Conservation (phyloP, 768 basidiomycete genomes). For the Boletus subparvulus region DNA sequence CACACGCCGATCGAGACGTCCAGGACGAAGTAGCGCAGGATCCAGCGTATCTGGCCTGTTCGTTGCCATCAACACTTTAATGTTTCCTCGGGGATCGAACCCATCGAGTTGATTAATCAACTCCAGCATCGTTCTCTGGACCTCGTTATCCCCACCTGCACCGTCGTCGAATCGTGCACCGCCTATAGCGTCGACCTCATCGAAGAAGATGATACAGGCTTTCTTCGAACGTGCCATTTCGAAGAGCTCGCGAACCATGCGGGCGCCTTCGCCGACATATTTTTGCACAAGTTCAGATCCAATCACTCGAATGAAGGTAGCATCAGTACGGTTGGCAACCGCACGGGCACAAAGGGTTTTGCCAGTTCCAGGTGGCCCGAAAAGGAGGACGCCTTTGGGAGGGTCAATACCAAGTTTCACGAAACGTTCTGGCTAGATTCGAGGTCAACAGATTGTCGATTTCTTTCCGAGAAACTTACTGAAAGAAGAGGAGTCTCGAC, state of each 20-base stretch:
- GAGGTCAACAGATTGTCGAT: slow-evolving; percentile 16
- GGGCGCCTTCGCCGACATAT: slow-evolving; percentile 97
- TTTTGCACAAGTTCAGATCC: slow-evolving; percentile 99
- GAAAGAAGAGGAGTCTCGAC: slow-evolving; percentile 95
- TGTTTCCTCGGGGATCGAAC: slow-evolving; percentile 98
- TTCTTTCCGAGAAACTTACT: slow-evolving; percentile 46
- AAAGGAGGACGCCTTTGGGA: slow-evolving; percentile 95
- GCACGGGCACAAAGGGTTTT: slow-evolving; percentile 98
- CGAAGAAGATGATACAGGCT: slow-evolving; percentile 99
- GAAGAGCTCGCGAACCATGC: slow-evolving; percentile 98
- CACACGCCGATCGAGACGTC: slow-evolving; percentile 93
- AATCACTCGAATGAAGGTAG: slow-evolving; percentile 98
- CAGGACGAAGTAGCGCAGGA: slow-evolving; percentile 93
- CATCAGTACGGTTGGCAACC: slow-evolving; percentile 97
- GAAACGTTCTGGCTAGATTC: slow-evolving; percentile 89
- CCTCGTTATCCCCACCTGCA: slow-evolving; percentile 98
- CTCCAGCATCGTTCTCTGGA: slow-evolving; percentile 99
- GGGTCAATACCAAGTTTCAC: slow-evolving; percentile 98
- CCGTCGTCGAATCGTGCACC: slow-evolving; percentile 98
- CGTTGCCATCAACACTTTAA: slow-evolving; percentile 99
- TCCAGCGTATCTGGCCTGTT: slow-evolving; percentile 99
- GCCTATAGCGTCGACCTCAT: slow-evolving; percentile 97
- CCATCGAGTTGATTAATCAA: slow-evolving; percentile 98
- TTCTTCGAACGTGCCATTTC: slow-evolving; percentile 99
- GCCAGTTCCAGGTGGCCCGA: slow-evolving; percentile 96